phyloP scores from a whole-genome alignment of 352 stramenopile species.

The Blastocystis sp. region DNA sequence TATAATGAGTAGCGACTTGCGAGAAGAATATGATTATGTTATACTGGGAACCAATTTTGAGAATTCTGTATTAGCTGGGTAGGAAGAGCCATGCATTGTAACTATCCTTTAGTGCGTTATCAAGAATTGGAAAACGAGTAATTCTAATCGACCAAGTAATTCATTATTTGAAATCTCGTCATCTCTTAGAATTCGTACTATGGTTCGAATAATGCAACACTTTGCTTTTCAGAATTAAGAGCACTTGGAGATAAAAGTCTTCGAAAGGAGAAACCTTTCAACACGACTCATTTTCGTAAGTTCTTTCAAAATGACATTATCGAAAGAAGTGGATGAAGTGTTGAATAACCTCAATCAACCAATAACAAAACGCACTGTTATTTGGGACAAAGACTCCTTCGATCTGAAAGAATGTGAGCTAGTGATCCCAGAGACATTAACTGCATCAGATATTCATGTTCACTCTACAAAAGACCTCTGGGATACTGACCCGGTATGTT shows the following conservation, averaged over 20 bases:
- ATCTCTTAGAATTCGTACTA: conserved; percentile 33
- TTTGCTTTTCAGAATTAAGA: conserved; percentile 39
- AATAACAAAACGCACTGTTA: background rate
- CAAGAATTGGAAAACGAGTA: conserved; percentile 48
- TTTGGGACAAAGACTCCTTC: conserved; percentile 58
- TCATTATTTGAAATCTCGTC: background rate
- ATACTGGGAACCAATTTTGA: conserved; percentile 62
- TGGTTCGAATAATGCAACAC: conserved; percentile 38
- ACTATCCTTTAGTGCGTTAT: conserved; percentile 26
- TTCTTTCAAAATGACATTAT: background rate
- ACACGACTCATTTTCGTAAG: background rate
- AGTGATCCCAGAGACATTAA: background rate
- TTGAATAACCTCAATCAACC: conserved; percentile 21
- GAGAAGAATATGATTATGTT: conserved; percentile 55
- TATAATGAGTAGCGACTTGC: conserved; percentile 25
- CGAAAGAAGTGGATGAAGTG: background rate
- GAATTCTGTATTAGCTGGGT: conserved; percentile 61
- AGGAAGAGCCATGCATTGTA: background rate
- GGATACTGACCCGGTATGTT: background rate
- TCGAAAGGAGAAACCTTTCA: background rate
- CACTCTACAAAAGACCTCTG: background rate
- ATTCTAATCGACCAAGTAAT: conserved; percentile 35
- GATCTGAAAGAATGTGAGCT: conserved; percentile 36
- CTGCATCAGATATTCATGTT: background rate
- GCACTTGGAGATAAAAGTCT: background rate